Evolutionary conservation across 495 filamentous ascomycete genomes (phyloP), one percentile per base, ranked within the genome.

Genomic region (Glutinoglossum americanum): DNA sequence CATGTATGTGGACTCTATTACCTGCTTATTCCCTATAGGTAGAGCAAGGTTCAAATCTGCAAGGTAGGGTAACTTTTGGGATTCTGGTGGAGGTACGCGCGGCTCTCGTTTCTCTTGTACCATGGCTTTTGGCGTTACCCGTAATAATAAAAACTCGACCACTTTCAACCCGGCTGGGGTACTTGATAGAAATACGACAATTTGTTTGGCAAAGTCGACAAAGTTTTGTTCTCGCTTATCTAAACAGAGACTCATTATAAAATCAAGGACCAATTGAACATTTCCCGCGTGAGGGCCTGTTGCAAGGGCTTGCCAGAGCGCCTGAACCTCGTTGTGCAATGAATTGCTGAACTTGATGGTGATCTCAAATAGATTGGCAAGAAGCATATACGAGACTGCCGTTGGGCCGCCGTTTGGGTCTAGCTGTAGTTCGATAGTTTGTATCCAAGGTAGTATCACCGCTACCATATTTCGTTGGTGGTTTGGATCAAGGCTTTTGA

Each of bases 161-260:
- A 98, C 87, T 64, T 92, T 93, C 35, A 84, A 81, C 11, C 89
- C 89, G 21, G 87, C 90, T 41, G 84, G 86, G 0, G 92, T 95
- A 63, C 85, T 87, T 1, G 92, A 89, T 3, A 98, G 69, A 65
- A 96, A 94, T 0, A 97, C 92, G 25, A 97, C 87, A 35, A 98
- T 86, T 69, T 98, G 92, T 71, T 97, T 97, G 2, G 92, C 88
- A 65, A 87, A 95, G 60, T 94, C 87, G 48, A 98, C 89, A 70
- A 95, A 96, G 61, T 94, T 96, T 61, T 97, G 93, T 62, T 98
- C 92, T 55, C 89, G 80, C 51, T 88, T 81, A 60, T 98, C 93
- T 33, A 97, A 68, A 61, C 92, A 97, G 6, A 96, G 77, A 26
- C 76, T 80, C 67, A 97, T 96, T 67, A 97, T 89, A 64, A 97